phyloP scores from a whole-genome alignment of 1,139 yeast genomes.

The Taiozyma sp. region DNA sequence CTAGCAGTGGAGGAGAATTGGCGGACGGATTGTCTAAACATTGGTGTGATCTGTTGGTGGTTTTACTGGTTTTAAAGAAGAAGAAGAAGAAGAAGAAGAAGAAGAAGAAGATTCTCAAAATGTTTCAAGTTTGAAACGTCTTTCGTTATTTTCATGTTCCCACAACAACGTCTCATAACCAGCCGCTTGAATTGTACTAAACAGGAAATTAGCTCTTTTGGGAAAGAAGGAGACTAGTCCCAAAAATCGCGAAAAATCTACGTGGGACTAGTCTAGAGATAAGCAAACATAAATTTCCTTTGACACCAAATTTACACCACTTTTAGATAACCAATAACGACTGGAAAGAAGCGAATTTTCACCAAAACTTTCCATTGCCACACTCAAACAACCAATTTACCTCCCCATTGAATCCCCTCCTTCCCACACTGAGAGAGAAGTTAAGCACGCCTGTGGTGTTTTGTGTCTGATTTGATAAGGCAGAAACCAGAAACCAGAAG shows the following conservation, averaged over 20 bases:
- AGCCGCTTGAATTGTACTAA: neutral
- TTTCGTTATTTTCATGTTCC: neutral
- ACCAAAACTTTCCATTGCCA: no score
- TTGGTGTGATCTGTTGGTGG: neutral
- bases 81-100: neutral
- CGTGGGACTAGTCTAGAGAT: neutral
- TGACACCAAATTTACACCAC: neutral
- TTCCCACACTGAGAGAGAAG: neutral
- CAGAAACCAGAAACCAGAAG: neutral
- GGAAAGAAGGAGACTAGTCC: neutral
- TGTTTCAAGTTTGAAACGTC: neutral
- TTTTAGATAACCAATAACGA: neutral
- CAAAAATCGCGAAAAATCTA: neutral
- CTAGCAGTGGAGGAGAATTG: slow-evolving; percentile 26
- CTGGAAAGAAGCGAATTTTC: no score
- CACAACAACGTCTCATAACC: neutral
- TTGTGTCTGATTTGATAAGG: neutral
- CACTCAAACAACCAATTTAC: no score
- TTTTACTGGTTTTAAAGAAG: neutral
- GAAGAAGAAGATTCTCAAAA: no score
- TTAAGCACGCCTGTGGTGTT: neutral
- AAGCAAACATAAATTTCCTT: neutral
- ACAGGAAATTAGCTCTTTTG: neutral
- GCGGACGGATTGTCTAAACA: slow-evolving; percentile 20
- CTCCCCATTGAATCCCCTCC: no score